These are phyloP conservation scores for Przewalskia tangutica DNA, from an alignment of 257 asterid species.

Conservation along the genomic window DNA sequence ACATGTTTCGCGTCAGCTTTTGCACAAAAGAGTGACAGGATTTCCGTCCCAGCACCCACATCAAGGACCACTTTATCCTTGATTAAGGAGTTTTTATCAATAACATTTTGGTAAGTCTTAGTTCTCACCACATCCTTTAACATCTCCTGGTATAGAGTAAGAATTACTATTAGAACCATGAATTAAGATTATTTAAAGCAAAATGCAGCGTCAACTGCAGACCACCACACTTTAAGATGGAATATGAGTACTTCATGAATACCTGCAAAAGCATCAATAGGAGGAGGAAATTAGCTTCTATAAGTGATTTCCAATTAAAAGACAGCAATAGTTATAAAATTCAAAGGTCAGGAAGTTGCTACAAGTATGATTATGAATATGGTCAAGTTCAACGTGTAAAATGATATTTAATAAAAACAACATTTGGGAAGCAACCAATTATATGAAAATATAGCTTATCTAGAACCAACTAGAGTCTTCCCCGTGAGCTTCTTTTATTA, in stretches of 20 bases:
- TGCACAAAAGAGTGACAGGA: slow-evolving; percentile 92
- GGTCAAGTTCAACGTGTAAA: neutral
- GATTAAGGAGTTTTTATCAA: slow-evolving; percentile 67
- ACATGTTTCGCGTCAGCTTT: slow-evolving; percentile 82
- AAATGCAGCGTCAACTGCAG: neutral
- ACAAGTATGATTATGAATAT: neutral
- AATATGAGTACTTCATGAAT: slow-evolving; percentile 63
- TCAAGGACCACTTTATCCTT: slow-evolving; percentile 92
- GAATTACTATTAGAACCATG: neutral
- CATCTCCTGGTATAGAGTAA: slow-evolving; percentile 61
- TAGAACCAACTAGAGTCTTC: neutral
- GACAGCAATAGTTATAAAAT: neutral
- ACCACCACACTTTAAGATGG: neutral
- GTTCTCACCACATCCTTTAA: slow-evolving; percentile 86
- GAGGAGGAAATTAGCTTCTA: slow-evolving; percentile 7
- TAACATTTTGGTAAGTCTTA: slow-evolving; percentile 77
- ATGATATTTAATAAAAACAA: too few species aligned
- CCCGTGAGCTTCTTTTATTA: neutral
- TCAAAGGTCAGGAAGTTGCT: neutral
- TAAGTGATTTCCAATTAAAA: neutral
- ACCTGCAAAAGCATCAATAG: slow-evolving; percentile 49
- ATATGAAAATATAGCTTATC: neutral
- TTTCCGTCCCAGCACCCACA: slow-evolving; percentile 97
- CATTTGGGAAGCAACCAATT: neutral
- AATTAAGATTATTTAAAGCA: neutral